These are phyloP conservation scores for Phytophthora pseudosyringae DNA, from an alignment of 352 stramenopile genomes.

Conservation along the genomic window DNA sequence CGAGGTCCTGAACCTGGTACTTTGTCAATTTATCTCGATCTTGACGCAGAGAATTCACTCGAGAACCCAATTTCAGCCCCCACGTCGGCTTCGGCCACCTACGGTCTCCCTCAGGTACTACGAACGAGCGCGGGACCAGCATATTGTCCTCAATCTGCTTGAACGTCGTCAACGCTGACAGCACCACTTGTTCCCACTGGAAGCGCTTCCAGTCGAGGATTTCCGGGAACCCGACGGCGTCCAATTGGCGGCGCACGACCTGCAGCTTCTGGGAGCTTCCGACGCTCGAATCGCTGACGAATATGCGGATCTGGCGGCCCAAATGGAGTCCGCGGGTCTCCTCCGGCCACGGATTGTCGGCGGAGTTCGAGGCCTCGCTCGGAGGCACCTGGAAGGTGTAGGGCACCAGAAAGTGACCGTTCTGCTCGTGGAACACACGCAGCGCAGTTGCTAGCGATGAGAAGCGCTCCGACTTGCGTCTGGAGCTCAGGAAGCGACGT, in stretches of 20 bases:
- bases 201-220: slow-evolving; percentile 51
- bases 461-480: slow-evolving; percentile 13
- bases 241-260: slow-evolving; percentile 31
- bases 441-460: slow-evolving; percentile 37
- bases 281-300: slow-evolving; percentile 26
- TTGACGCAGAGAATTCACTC: slow-evolving; percentile 47
- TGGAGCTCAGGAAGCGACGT: slow-evolving; percentile 33
- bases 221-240: slow-evolving; percentile 37
- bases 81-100: slow-evolving; percentile 47
- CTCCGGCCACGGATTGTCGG: slow-evolving; percentile 38
- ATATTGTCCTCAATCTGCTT: slow-evolving; percentile 39
- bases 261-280: slow-evolving; percentile 4
- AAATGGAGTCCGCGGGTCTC: slow-evolving; percentile 48
- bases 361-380: not conserved
- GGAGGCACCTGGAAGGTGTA: slow-evolving; percentile 46
- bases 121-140: slow-evolving; percentile 48
- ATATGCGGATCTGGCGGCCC: slow-evolving; percentile 38
- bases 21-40: slow-evolving; percentile 19
- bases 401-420: slow-evolving; percentile 54
- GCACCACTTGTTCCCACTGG: slow-evolving; percentile 39
- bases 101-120: slow-evolving; percentile 34
- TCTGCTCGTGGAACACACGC: slow-evolving; percentile 40
- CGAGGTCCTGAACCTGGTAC: slow-evolving; percentile 45
- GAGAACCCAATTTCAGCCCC: slow-evolving; percentile 43
- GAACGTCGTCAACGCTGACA: slow-evolving; percentile 45